These are phyloP conservation scores for Coemansia sp. DNA, from an alignment of 192 early-diverging fungal species.

Conservation along the genomic window DNA sequence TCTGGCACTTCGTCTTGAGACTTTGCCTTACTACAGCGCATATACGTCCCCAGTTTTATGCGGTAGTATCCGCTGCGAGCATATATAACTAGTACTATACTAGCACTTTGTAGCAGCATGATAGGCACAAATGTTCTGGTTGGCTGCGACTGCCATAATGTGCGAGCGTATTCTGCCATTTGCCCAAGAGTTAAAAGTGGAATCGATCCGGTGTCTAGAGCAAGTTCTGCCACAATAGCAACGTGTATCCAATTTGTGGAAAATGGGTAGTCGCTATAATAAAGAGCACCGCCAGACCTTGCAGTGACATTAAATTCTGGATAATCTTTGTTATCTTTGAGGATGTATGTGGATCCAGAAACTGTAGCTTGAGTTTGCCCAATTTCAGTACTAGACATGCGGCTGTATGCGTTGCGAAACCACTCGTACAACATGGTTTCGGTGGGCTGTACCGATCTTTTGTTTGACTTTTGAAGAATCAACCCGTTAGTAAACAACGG, in stretches of 20 bases:
- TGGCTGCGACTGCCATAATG: slow-evolving; percentile 1
- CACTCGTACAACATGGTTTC: not conserved
- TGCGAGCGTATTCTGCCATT: slow-evolving; percentile 5
- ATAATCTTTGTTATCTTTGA: not conserved
- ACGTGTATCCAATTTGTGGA: not conserved
- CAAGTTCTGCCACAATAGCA: not conserved
- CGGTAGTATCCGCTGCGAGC: not conserved
- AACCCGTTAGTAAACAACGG: not conserved
- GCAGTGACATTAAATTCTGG: not conserved
- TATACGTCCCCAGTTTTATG: not conserved
- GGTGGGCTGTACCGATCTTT: not conserved
- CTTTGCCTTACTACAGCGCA: too few relatives aligned
- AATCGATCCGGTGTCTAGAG: not conserved
- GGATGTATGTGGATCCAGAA: not conserved
- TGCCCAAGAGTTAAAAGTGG: not conserved
- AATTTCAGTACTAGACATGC: not conserved
- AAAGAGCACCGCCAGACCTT: not conserved
- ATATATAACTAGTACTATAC: slow-evolving; percentile 6
- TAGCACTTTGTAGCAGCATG: slow-evolving; percentile 3
- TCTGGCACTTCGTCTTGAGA: too few relatives aligned
- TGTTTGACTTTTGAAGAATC: not conserved
- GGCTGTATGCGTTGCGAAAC: not conserved
- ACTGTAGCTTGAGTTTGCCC: not conserved
- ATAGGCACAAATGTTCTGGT: slow-evolving; percentile 12
- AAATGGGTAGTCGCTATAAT: not conserved